phyloP scores from a whole-genome alignment of 1,139 yeast species.

The Starmera stellimalicola region DNA sequence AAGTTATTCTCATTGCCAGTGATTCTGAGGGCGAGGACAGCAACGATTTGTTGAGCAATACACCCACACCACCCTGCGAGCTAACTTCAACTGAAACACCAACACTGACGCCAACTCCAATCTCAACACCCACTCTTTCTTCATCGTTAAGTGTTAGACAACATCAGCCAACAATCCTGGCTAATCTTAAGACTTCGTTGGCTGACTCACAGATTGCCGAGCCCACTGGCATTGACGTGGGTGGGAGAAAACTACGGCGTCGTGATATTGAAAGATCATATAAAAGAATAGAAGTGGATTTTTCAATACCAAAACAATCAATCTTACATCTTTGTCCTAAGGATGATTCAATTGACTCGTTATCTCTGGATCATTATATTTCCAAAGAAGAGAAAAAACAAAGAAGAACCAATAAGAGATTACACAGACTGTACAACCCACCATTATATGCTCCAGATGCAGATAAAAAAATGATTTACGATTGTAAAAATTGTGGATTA shows the following conservation, averaged over 20 bases:
- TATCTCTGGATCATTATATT: constrained; percentile 1
- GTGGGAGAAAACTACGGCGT: constrained; percentile 10
- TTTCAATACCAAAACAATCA: neutral
- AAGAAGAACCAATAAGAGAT: constrained; percentile 12
- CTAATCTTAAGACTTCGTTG: neutral
- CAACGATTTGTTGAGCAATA: neutral
- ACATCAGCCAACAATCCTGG: neutral
- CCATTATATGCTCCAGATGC: constrained; percentile 6
- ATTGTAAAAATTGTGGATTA: constrained; percentile 20
- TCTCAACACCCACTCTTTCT: no score
- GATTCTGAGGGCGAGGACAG: neutral
- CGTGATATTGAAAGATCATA: neutral
- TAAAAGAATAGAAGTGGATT: neutral
- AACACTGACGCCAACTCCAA: no score
- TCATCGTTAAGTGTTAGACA: neutral
- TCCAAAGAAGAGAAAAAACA: constrained; percentile 2
- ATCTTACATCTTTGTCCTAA: constrained; percentile 8
- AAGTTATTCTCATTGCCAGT: neutral
- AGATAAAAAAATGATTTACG: constrained; percentile 10
- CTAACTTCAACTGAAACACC: neutral
- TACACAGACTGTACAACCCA: constrained; percentile 15
- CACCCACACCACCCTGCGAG: neutral
- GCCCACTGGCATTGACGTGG: neutral
- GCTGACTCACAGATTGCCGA: neutral
- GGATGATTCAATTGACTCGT: constrained; percentile 16